Base-by-base conservation (phyloP, 2,329 filamentous ascomycete species). In the Xylariaceae sp. region DNA sequence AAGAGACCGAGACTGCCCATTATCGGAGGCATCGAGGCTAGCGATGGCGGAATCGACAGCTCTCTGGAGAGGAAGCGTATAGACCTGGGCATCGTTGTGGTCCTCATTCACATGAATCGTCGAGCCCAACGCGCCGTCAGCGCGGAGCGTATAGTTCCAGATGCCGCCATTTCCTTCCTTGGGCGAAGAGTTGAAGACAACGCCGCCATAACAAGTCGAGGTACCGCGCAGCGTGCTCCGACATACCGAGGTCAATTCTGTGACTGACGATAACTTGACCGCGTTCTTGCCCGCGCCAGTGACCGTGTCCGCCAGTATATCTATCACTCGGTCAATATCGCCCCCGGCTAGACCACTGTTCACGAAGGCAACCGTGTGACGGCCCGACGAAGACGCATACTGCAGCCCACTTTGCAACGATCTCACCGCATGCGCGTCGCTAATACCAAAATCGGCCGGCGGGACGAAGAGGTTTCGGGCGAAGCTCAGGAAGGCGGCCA, bases 121-220 rank as follows among this genome's bases (percentile, higher is more conserved):
- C 6, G 72, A 69, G 16, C 86, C 86, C 52, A 96, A 78, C 0
- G 84, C 78, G 29, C 87, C 87, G 67, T 96, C 92, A 2, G 85
- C 85, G 51, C 89, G 80, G 21, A 96, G 77, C 0, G 90, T 92
- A 67, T 96, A 97, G 72, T 94, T 95, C 92, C 92, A 96, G 37
- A 82, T 72, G 1, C 81, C 81, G 6, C 79, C 81, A 1, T 69
- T 58, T 8, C 90, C 90, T 73, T 94, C 86, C 1, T 72, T 79
- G 0, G 91, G 90, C 4, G 90, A 95, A 0, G 87, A 87, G 48
- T 84, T 77, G 73, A 95, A 93, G 4, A 88, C 83, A 1, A 88
- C 81, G 7, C 88, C 91, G 15, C 83, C 88, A 66, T 87, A 92
- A 70, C 90, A 94, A 1, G 72, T 75, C 10, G 87, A 88, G 1